Base-by-base conservation (phyloP, 2,329 filamentous ascomycete species). In the Calonectria pseudoturangicola region DNA sequence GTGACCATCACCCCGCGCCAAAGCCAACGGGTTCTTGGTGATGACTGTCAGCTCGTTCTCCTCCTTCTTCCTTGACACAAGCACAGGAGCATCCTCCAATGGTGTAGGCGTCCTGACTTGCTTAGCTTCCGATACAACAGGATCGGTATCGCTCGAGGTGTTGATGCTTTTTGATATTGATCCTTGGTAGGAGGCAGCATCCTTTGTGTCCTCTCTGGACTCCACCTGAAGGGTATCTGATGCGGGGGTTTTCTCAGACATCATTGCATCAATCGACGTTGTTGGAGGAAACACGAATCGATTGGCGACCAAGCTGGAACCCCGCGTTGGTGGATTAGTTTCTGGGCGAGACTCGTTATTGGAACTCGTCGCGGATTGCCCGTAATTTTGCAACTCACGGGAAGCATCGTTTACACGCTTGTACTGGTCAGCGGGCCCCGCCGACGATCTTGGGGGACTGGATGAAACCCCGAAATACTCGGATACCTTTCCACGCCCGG, bases 201-300 rank as follows among this genome's bases (percentile, higher is more conserved):
- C 72, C 6, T 67, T 64, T 25, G 74, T 68, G 16, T 65, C 63
- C 10, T 56, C 63, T 4, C 71, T 65, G n/a, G 71, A 65, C 60
- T 68, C 50, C 50, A 50, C 27, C 25, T 69, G 70, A 27, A 56
- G 66, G 25, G 13, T 21, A 13, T 75, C 64, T 43, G 50, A 7
- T 12, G 41, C 66, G 9, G 63, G 33, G 16, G 41, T 64, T 15
- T 72, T 43, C 70, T 75, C 79, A 68, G 73, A 79, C 75, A 80
- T 80, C 74, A 80, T 77, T 62, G 75, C 74, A 63, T 81, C 79
- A 56, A 81, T 81, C 4, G 79, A 81, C 28, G 77, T 75, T n/a
- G 69, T 75, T n/a, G 69, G 65, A 10, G 76, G 70, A 58, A 75
- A 64, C 43, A 78, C 66, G 33, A 77, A 74, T 51, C 75, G 79